Percentiles rank a stretch among this genome's conserved stretches.
Conservation (phyloP, 1,284 basidiomycete genomes). For the Malassezia nana region DNA sequence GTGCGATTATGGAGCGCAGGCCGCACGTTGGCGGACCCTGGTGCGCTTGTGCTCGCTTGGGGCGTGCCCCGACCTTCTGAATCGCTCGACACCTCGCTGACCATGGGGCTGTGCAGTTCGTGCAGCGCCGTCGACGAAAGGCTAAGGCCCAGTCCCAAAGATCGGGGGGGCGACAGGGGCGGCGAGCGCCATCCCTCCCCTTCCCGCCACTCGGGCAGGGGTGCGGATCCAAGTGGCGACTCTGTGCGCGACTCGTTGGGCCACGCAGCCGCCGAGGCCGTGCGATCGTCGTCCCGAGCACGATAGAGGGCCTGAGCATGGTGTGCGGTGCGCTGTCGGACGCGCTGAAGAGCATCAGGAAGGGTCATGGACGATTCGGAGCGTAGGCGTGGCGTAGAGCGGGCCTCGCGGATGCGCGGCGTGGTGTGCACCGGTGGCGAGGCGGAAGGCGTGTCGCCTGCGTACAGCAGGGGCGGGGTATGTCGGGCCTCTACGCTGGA, state of each 20-base stretch:
- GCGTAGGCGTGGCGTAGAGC: background rate
- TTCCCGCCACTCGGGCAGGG: background rate
- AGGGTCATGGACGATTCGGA: background rate
- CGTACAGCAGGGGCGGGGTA: background rate
- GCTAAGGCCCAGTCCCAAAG: background rate
- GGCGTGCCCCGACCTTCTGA: background rate
- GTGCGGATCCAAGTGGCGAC: no score
- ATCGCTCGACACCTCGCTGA: background rate
- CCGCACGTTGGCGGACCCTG: background rate
- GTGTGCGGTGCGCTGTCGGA: background rate
- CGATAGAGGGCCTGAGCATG: background rate
- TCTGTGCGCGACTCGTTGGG: background rate
- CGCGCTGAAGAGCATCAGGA: background rate
- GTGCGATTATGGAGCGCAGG: background rate
- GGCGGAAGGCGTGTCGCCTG: background rate
- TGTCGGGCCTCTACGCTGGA: background rate
- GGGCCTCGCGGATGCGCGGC: background rate
- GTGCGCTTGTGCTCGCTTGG: background rate
- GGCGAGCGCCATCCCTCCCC: background rate
- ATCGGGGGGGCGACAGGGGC: background rate
- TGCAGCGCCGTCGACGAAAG: background rate
- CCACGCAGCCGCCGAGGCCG: background rate
- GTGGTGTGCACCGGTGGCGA: background rate
- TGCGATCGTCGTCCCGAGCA: background rate
- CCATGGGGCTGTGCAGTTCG: background rate